Conservation (phyloP, 192 early-diverging fungal species). For the Dissophora globulifera region DNA sequence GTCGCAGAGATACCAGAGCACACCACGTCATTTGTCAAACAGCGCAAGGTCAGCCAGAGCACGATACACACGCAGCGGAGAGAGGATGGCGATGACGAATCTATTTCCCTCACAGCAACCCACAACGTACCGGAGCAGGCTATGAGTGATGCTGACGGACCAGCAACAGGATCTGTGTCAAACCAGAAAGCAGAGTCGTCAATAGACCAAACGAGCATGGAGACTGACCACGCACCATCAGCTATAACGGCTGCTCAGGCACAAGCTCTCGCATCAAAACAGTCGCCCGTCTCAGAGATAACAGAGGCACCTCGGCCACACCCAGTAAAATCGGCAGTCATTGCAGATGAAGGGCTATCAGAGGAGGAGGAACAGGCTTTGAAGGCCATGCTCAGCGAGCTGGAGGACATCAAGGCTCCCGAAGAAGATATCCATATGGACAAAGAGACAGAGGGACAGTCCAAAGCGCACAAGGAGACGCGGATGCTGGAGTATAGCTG, state of each 20-base stretch:
- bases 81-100: background rate
- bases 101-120: background rate
- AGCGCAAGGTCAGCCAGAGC: constrained; percentile 40
- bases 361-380: constrained; percentile 7
- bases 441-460: background rate
- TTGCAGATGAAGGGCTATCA: background rate
- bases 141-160: background rate
- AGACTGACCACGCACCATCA: background rate
- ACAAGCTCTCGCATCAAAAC: too few relatives aligned
- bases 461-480: constrained; percentile 8
- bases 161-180: background rate
- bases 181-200: background rate
- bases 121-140: background rate
- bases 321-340: background rate
- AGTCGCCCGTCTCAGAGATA: too few relatives aligned
- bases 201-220: background rate
- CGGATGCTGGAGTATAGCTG: constrained; percentile 14
- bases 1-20: constrained; percentile 42
- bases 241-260: background rate
- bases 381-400: constrained; percentile 14
- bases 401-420: constrained; percentile 17
- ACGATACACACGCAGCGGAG: constrained; percentile 15
- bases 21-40: constrained; percentile 19
- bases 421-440: constrained; percentile 7
- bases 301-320: background rate